phyloP scores from a whole-genome alignment of 2,329 filamentous ascomycete genomes.

The Paecilomyces dactylethromorphus region DNA sequence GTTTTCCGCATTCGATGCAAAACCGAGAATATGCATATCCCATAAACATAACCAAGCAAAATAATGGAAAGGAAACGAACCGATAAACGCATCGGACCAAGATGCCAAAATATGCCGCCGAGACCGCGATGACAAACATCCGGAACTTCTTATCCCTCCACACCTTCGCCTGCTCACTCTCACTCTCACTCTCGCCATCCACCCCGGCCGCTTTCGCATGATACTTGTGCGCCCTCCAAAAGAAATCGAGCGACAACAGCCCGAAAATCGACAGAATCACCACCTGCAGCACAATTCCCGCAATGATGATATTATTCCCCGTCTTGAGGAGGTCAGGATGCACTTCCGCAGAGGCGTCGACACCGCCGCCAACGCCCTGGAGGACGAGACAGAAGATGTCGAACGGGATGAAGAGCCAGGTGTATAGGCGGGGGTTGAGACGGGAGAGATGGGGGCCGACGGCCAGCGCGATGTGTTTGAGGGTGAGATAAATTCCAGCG shows the following conservation, averaged over 20 bases:
- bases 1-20: background rate
- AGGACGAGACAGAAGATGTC: slow-evolving; percentile 47
- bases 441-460: slow-evolving; percentile 41
- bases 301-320: slow-evolving; percentile 31
- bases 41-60: background rate
- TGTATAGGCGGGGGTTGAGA: slow-evolving; percentile 40
- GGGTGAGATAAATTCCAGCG: slow-evolving; percentile 57
- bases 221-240: slow-evolving; percentile 6
- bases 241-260: slow-evolving; percentile 15
- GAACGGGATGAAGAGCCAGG: slow-evolving; percentile 48
- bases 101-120: slow-evolving; percentile 8
- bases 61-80: background rate
- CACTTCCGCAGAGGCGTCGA: slow-evolving; percentile 37
- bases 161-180: slow-evolving; percentile 5
- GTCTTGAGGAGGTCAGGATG: slow-evolving; percentile 13
- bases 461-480: slow-evolving; percentile 52
- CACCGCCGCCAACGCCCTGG: slow-evolving; percentile 47
- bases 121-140: slow-evolving; percentile 14
- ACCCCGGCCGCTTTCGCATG: slow-evolving; percentile 1
- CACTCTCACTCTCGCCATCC: slow-evolving; percentile 5
- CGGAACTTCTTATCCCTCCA: slow-evolving; percentile 11
- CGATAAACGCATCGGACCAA: slow-evolving; percentile 31
- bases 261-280: slow-evolving; percentile 26
- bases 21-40: background rate
- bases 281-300: slow-evolving; percentile 35